phyloP scores from a whole-genome alignment of 495 filamentous ascomycete species.

The Lichina pygmaea region DNA sequence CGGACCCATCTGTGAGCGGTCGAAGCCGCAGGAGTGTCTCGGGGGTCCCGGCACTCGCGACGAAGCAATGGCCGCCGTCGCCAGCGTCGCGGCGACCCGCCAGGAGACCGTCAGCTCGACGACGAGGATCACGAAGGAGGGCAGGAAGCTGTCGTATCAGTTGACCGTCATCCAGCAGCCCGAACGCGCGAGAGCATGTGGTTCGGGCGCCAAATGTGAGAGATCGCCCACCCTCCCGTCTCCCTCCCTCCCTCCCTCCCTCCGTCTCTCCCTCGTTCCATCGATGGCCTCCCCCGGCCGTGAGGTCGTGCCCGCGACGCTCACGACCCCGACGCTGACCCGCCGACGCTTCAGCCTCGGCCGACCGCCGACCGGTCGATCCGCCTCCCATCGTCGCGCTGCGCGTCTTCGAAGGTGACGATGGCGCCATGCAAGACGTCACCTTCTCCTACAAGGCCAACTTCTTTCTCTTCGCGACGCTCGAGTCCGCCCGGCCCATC shows the following conservation, averaged over 20 bases:
- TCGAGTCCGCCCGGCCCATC: conserved; percentile 68
- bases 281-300: neutral
- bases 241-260: neutral
- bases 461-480: conserved; percentile 88
- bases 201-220: conserved; percentile 84
- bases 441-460: conserved; percentile 88
- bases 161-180: conserved; percentile 83
- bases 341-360: conserved; percentile 36
- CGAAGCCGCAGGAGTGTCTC: too few species aligned
- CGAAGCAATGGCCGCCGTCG: conserved; percentile 7
- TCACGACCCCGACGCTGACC: neutral
- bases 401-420: conserved; percentile 58
- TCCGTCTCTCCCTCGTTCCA: neutral
- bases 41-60: too few species aligned
- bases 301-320: too few species aligned
- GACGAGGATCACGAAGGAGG: conserved; percentile 48
- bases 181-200: conserved; percentile 84
- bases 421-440: conserved; percentile 31
- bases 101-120: conserved; percentile 32
- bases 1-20: too few species aligned
- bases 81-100: conserved; percentile 17
- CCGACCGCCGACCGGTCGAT: conserved; percentile 88
- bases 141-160: conserved; percentile 55
- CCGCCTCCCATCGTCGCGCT: conserved; percentile 91
- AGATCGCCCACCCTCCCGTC: conserved; percentile 1